Evolutionary conservation across 257 asterid species (phyloP).

Genomic region (Voacanga thouarsii): DNA sequence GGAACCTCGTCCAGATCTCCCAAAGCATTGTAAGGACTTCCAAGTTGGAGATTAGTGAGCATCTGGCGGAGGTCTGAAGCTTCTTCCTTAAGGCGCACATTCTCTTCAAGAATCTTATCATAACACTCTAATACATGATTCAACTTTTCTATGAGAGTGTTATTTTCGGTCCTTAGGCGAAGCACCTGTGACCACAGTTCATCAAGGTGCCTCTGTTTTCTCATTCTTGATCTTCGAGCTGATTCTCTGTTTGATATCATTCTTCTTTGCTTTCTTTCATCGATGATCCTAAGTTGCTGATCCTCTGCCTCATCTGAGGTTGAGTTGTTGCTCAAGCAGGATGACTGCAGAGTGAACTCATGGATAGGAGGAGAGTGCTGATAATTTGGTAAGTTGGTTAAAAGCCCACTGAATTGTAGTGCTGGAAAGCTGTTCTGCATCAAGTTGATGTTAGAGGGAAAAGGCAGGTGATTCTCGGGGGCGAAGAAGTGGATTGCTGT

Average conservation of each 20-base stretch:
- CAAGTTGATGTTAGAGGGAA: conserved; percentile 39
- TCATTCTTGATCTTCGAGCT: conserved; percentile 87
- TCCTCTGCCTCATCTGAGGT: conserved; percentile 81
- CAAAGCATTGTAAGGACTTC: conserved; percentile 43
- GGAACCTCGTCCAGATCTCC: conserved; percentile 56
- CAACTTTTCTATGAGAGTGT: conserved; percentile 51
- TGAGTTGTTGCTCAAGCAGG: conserved; percentile 48
- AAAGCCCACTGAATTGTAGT: conserved; percentile 35
- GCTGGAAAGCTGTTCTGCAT: conserved; percentile 42
- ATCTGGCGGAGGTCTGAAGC: conserved; percentile 61
- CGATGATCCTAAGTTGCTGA: conserved; percentile 40
- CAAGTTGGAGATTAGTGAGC: conserved; percentile 49
- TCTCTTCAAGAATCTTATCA: conserved; percentile 56
- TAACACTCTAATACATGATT: conserved; percentile 55
- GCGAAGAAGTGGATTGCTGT: conserved; percentile 43
- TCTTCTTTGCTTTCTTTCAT: conserved; percentile 75
- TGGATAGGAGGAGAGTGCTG: conserved; percentile 26
- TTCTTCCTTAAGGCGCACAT: conserved; percentile 62
- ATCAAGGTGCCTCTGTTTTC: conserved; percentile 86
- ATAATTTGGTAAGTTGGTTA: conserved; percentile 33
- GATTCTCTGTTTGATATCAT: conserved; percentile 93
- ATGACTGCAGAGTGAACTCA: conserved; percentile 31
- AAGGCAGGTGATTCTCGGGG: conserved; percentile 39
- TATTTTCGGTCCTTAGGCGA: conserved; percentile 63
- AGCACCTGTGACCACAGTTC: conserved; percentile 78